Evolutionary conservation across 2,329 filamentous ascomycete genomes (phyloP), one percentile per base, ranked within the genome.

Genomic region (Apiospora saccharicola): DNA sequence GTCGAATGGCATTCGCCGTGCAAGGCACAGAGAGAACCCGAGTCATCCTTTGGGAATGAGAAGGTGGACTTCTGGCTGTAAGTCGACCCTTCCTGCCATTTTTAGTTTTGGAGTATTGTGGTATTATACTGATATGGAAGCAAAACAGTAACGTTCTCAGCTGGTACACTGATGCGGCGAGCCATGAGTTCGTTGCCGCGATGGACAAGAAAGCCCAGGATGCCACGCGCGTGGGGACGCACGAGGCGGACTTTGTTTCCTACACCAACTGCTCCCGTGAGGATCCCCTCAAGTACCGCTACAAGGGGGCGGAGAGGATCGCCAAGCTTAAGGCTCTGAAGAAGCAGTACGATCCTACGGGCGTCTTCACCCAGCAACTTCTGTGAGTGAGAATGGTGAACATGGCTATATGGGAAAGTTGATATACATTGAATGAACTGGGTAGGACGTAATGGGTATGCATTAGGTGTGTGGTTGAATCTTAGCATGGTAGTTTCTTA

Each of bases 1-100:
- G 67, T 73, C n/a, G 69, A 74, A 49, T 74, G 73, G 73, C 69
- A 74, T 22, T 70, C 71, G 1, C 19, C 53, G 37, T 34, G 30
- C 1, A 61, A 61, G 26, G 16, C 16, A n/a, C 53, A 34, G 5
- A 7, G 26, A 19, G 16, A 14, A 8, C 19, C 53, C 13, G 30
- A 61, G 34, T 37, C 53, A 14, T 34, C 53, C 16, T 61, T 61
- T 16, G 53, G 53, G 7, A 2, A 72, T 68, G 12, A 70, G 19
- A 13, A 57, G 37, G 53, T 49, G 53, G 13, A 22, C 19, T 22
- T 70, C 70, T 41, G 73, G 72, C 41, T 72, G 70, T 22, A 68
- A 71, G 26, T 69, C 68, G 16, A 68, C 68, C n/a, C 26, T 71
- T 1, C 46, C 70, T 70, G 67, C 70, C 12, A 67, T 34, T 4